Conservation (phyloP, 78 protist genomes). For the Dictyostelium discoideum region dicty_2.7 NC_007088.5:6916501-6917000, state of each 20-base stretch:
- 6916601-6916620: not conserved
- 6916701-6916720: slow-evolving; percentile 43
- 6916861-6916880: slow-evolving; percentile 50
- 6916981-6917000: slow-evolving; percentile 12
- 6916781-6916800: slow-evolving; percentile 34
- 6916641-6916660: slow-evolving; percentile 22
- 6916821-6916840: not conserved
- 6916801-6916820: not conserved
- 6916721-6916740: slow-evolving; percentile 12
- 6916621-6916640: not conserved
- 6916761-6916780: not conserved
- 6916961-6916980: slow-evolving; percentile 57
- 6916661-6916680: slow-evolving; percentile 16
- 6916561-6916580: slow-evolving; percentile 26
- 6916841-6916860: not conserved
- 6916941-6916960: slow-evolving; percentile 39
- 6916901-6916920: slow-evolving; percentile 41
- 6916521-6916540: not conserved
- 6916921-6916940: slow-evolving; percentile 11
- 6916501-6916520: not conserved
- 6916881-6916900: slow-evolving; percentile 34
- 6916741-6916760: slow-evolving; percentile 13
- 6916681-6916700: slow-evolving; percentile 23
- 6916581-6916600: slow-evolving; percentile 16
- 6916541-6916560: not conserved